Percentiles rank a stretch among this genome's conserved stretches.
These are phyloP conservation scores for Candida namnaoensis DNA, from an alignment of 805 yeast genomes.

Conservation along the genomic window DNA sequence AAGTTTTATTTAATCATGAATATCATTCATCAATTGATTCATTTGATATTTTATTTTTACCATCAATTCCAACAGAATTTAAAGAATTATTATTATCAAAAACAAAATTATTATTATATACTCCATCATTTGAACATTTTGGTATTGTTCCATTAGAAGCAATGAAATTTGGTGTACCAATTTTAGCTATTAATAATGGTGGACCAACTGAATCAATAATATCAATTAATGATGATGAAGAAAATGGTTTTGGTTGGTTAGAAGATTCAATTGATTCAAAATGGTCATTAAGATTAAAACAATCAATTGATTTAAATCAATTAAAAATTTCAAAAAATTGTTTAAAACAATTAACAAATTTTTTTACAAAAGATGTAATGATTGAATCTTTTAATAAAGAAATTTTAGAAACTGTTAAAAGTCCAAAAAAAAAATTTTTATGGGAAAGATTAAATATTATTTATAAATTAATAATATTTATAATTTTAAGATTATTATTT, in stretches of 20 bases:
- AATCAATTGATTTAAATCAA: conserved; percentile 22
- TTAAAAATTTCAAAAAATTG: conserved; percentile 19
- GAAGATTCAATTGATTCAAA: conserved; percentile 34
- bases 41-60: conserved; percentile 60
- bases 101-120: conserved; percentile 63
- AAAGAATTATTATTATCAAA: conserved; percentile 53
- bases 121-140: conserved; percentile 90
- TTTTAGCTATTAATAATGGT: conserved; percentile 79
- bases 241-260: conserved; percentile 56
- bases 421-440: conserved; percentile 11
- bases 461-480: too few species aligned
- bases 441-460: conserved; percentile 20
- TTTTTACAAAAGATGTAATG: conserved; percentile 30
- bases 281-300: conserved; percentile 48
- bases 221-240: conserved; percentile 21
- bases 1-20: conserved; percentile 19
- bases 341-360: conserved; percentile 17
- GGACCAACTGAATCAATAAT: conserved; percentile 80
- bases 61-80: conserved; percentile 62
- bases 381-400: conserved; percentile 25
- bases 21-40: conserved; percentile 15
- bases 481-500: background rate
- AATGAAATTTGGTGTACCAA: conserved; percentile 78
- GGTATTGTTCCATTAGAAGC: conserved; percentile 98
- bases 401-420: conserved; percentile 20